Percentiles rank a stretch among this genome's conserved stretches.
phyloP scores from a whole-genome alignment of 805 yeast genomes.

The Candida odintsovae region DNA sequence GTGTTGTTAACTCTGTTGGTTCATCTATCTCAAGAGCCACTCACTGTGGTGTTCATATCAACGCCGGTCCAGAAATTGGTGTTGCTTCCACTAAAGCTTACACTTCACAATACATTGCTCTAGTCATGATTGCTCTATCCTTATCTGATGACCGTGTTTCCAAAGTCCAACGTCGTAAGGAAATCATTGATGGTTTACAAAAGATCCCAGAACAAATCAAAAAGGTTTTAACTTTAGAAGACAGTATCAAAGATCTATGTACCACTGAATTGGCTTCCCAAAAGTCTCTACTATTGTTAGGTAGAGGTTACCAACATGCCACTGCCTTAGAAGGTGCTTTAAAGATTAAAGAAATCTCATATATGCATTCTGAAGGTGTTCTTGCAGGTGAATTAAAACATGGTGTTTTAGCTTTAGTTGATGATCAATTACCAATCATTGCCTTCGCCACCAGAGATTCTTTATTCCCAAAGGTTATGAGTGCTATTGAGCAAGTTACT shows the following conservation, averaged over 20 bases:
- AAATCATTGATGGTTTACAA: constrained; percentile 81
- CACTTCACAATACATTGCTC: constrained; percentile 95
- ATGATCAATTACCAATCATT: constrained; percentile 87
- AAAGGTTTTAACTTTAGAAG: constrained; percentile 67
- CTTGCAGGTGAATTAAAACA: constrained; percentile 98
- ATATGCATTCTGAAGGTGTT: constrained; percentile 99
- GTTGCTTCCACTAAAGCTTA: constrained; percentile 99
- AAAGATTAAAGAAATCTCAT: constrained; percentile 95
- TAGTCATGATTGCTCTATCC: constrained; percentile 95
- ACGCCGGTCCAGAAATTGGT: constrained; percentile 99
- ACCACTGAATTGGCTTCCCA: constrained; percentile 66
- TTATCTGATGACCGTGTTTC: constrained; percentile 88
- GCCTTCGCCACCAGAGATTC: constrained; percentile 97
- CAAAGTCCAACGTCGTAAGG: constrained; percentile 65
- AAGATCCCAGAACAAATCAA: constrained; percentile 82
- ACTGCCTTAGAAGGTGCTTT: constrained; percentile 98
- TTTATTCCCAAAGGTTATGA: constrained; percentile 90
- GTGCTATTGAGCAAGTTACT: constrained; percentile 92
- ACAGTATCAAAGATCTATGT: constrained; percentile 70
- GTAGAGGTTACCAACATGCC: constrained; percentile 97
- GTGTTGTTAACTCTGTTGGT: constrained; percentile 96
- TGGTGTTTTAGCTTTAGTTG: constrained; percentile 96
- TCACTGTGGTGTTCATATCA: constrained; percentile 98
- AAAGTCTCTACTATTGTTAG: constrained; percentile 83
- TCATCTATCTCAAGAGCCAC: constrained; percentile 95